These are phyloP conservation scores for Torulaspora indica DNA, from an alignment of 805 yeast genomes.

Conservation along the genomic window DNA sequence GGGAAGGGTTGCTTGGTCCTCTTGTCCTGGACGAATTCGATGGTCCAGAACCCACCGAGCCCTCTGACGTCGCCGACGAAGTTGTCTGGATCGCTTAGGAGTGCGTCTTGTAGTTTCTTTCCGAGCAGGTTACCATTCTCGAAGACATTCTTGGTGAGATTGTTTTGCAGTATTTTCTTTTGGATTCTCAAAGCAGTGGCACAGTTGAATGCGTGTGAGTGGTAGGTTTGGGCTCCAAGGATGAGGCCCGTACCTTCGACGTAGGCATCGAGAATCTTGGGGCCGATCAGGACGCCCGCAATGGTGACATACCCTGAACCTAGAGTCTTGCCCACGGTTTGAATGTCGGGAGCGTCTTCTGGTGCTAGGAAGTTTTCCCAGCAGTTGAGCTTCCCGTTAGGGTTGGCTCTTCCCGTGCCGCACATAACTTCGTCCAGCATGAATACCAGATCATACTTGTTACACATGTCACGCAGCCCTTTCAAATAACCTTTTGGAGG, in stretches of 20 bases:
- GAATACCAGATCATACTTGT: constrained; percentile 48
- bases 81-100: constrained; percentile 33
- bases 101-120: constrained; percentile 34
- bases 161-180: constrained; percentile 37
- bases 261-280: constrained; percentile 39
- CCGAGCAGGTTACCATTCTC: constrained; percentile 43
- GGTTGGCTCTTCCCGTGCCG: constrained; percentile 48
- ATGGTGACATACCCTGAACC: constrained; percentile 49
- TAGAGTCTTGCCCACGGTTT: constrained; percentile 46
- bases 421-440: constrained; percentile 56
- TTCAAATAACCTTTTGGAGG: constrained; percentile 46
- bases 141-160: constrained; percentile 41
- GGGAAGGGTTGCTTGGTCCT: constrained; percentile 48
- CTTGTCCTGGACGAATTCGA: constrained; percentile 54
- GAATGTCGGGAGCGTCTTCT: constrained; percentile 44
- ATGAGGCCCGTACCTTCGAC: constrained; percentile 41
- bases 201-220: constrained; percentile 46
- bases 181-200: constrained; percentile 46
- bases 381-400: constrained; percentile 43
- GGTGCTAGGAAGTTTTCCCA: constrained; percentile 43
- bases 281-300: constrained; percentile 44
- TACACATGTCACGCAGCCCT: constrained; percentile 44
- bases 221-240: constrained; percentile 49
- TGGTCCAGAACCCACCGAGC: constrained; percentile 54
- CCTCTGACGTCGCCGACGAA: constrained; percentile 60